phyloP scores from a whole-genome alignment of 2,329 filamentous ascomycete genomes.

The Rasamsonia emersonii region DNA sequence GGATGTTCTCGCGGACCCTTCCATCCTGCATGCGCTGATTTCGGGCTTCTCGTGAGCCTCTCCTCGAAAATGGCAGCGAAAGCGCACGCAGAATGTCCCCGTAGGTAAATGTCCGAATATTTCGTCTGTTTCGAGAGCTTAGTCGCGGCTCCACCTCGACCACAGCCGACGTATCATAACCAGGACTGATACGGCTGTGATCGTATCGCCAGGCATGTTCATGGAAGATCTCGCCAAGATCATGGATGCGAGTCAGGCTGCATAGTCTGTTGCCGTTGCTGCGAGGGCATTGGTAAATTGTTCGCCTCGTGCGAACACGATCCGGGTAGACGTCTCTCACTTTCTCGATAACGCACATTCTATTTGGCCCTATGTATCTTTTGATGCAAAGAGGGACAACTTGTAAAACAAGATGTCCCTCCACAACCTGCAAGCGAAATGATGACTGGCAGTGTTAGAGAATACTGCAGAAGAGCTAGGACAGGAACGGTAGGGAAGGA shows the following conservation, averaged over 20 bases:
- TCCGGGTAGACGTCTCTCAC: constrained; percentile 11
- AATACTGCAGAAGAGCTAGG: no score
- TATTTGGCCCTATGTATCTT: neutral
- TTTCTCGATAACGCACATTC: constrained; percentile 12
- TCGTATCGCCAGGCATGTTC: neutral
- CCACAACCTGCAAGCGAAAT: neutral
- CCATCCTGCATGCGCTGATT: neutral
- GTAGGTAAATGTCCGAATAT: constrained; percentile 8
- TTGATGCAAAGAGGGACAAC: no score
- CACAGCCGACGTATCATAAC: neutral
- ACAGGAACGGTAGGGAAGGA: no score
- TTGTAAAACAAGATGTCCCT: no score
- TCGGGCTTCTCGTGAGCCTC: neutral
- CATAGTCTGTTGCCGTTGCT: constrained; percentile 9
- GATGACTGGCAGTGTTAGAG: neutral
- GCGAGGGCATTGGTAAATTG: constrained; percentile 12
- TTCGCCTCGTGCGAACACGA: constrained; percentile 15
- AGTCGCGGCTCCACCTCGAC: neutral
- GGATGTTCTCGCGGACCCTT: neutral
- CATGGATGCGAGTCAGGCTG: constrained; percentile 9
- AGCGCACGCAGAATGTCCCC: constrained; percentile 6
- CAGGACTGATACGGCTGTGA: no score
- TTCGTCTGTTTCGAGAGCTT: constrained; percentile 1
- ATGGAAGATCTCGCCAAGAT: constrained; percentile 13
- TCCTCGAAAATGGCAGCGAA: constrained; percentile 1